Evolutionary conservation across 2,329 filamentous ascomycete genomes (phyloP).

Genomic region (Fusarium virguliforme): DNA sequence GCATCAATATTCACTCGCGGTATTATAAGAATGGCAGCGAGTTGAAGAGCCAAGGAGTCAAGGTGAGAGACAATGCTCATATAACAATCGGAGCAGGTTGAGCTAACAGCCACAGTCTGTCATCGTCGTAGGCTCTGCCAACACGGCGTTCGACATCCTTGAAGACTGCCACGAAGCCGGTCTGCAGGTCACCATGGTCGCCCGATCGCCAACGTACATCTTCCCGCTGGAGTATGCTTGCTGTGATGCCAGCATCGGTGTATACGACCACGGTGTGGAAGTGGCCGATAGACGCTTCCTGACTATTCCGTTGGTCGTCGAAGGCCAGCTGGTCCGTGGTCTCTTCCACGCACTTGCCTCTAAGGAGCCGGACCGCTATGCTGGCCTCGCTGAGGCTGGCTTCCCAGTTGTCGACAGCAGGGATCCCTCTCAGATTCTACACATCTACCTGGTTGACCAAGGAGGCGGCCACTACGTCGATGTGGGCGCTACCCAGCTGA

Average conservation of each 20-base stretch:
- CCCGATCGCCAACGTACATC: conserved; percentile 40
- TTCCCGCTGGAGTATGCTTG: conserved; percentile 32
- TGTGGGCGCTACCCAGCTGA: conserved; percentile 16
- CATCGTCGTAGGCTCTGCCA: conserved; percentile 37
- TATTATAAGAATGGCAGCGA: conserved; percentile 10
- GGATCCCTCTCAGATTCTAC: conserved; percentile 5
- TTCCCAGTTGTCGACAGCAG: conserved; percentile 33
- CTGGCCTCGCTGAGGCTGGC: background rate
- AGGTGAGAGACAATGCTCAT: background rate
- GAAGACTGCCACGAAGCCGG: conserved; percentile 27
- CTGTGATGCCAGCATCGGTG: conserved; percentile 17
- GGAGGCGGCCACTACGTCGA: conserved; percentile 37
- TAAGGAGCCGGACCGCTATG: conserved; percentile 31
- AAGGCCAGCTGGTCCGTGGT: conserved; percentile 21
- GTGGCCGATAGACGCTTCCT: conserved; percentile 30
- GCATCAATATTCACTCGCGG: conserved; percentile 31
- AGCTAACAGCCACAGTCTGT: conserved; percentile 22
- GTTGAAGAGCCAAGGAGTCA: conserved; percentile 12
- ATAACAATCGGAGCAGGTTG: too few relatives aligned
- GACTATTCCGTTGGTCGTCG: conserved; percentile 15
- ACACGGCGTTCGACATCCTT: conserved; percentile 38
- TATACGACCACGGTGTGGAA: conserved; percentile 27
- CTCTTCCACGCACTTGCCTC: conserved; percentile 29
- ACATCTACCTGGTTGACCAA: conserved; percentile 29
- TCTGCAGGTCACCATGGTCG: conserved; percentile 19